Evolutionary conservation across 345 rosid species (phyloP).

Genomic region (Punica granatum): DNA sequence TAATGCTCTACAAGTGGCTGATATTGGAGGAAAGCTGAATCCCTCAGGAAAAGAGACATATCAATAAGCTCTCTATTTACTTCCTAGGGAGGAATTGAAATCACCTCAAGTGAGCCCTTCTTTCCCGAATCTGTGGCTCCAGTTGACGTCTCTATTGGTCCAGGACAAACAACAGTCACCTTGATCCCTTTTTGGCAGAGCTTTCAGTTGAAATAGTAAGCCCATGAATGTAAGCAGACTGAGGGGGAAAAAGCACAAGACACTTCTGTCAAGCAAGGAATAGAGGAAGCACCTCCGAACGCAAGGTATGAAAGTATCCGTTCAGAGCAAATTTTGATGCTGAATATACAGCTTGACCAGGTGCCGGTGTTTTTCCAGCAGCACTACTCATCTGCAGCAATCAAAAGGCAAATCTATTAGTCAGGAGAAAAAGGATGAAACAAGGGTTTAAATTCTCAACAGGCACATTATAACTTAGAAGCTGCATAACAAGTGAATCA

Average conservation of each 20-base stretch:
- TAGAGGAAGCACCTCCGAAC: constrained; percentile 67
- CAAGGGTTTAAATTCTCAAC: too few species aligned
- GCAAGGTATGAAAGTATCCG: constrained; percentile 87
- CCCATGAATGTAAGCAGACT: neutral
- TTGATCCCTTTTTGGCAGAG: constrained; percentile 74
- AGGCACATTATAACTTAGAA: neutral
- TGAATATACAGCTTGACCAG: constrained; percentile 91
- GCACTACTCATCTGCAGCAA: constrained; percentile 86
- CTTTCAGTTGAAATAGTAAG: constrained; percentile 27
- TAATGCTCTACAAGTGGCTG: neutral
- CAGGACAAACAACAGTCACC: constrained; percentile 93
- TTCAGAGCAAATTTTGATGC: constrained; percentile 88
- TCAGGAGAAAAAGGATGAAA: neutral
- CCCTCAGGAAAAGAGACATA: neutral
- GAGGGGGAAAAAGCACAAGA: neutral
- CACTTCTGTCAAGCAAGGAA: neutral
- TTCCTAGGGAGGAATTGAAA: neutral
- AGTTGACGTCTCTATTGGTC: constrained; percentile 72
- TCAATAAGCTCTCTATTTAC: neutral
- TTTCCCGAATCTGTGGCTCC: constrained; percentile 44
- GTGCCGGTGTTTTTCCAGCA: constrained; percentile 91
- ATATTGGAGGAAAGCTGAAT: neutral
- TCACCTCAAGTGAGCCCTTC: constrained; percentile 45
- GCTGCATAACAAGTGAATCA: neutral
- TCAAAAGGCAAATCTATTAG: constrained; percentile 3